These are phyloP conservation scores for Glomus cerebriforme DNA, from an alignment of 192 early-diverging fungal genomes.

Conservation along the genomic window DNA sequence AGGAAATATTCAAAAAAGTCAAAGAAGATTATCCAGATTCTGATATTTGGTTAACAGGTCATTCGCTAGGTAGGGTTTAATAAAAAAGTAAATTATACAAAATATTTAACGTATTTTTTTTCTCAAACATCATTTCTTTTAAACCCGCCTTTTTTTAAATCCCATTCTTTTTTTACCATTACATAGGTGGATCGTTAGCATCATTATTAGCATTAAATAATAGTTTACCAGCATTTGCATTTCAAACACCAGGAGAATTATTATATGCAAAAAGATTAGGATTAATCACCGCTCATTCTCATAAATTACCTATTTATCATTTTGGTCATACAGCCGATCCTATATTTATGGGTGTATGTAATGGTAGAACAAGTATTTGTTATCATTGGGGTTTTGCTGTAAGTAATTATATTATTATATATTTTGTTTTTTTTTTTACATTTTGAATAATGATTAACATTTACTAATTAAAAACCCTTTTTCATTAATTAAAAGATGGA, in stretches of 20 bases:
- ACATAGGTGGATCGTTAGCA: conserved; percentile 57
- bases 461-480: conserved; percentile 59
- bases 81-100: too few relatives aligned
- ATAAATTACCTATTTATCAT: conserved; percentile 80
- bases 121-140: too few relatives aligned
- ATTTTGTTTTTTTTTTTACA: not conserved
- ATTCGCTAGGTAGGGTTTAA: conserved; percentile 63
- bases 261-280: conserved; percentile 71
- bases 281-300: conserved; percentile 49
- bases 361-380: conserved; percentile 42
- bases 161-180: not conserved
- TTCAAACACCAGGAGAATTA: conserved; percentile 82
- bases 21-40: conserved; percentile 65
- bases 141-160: not conserved
- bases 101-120: too few relatives aligned
- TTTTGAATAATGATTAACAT: conserved; percentile 33
- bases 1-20: conserved; percentile 72
- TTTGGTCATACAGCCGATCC: conserved; percentile 92
- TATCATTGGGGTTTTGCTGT: conserved; percentile 39
- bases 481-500: conserved; percentile 70
- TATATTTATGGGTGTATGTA: conserved; percentile 86
- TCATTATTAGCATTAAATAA: conserved; percentile 81
- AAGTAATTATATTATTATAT: conserved; percentile 25
- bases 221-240: conserved; percentile 82
- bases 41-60: conserved; percentile 80